phyloP scores from a whole-genome alignment of 2,329 filamentous ascomycete genomes.

The Exophiala sp. region DNA sequence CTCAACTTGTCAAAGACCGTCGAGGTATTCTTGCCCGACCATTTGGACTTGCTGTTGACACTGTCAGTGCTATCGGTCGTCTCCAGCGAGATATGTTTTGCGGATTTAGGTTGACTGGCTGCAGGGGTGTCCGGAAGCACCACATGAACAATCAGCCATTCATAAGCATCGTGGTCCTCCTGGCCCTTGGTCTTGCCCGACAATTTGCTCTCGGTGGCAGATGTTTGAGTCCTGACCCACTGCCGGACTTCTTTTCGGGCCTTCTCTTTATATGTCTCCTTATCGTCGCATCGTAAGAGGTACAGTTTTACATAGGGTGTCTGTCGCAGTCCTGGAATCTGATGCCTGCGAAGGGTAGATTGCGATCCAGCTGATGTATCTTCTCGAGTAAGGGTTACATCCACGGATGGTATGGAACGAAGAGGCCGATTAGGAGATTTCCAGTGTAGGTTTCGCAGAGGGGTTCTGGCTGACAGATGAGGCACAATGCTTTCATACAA shows the following conservation, averaged over 20 bases:
- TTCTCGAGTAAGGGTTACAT: slow-evolving; percentile 75
- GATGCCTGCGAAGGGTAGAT: slow-evolving; percentile 62
- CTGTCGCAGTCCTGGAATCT: slow-evolving; percentile 86
- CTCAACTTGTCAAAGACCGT: slow-evolving; percentile 85
- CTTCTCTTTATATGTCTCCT: slow-evolving; percentile 80
- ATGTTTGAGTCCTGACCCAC: slow-evolving; percentile 67
- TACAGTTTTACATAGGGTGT: slow-evolving; percentile 92
- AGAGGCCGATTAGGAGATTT: slow-evolving; percentile 87
- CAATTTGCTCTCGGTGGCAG: slow-evolving; percentile 28
- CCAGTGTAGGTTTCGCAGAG: slow-evolving; percentile 90
- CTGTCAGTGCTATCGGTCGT: slow-evolving; percentile 57
- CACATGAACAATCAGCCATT: slow-evolving; percentile 92
- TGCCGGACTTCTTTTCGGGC: slow-evolving; percentile 75
- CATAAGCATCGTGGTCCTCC: slow-evolving; percentile 92
- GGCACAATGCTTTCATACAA: slow-evolving; percentile 77
- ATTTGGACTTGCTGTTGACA: slow-evolving; percentile 59
- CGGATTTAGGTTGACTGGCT: slow-evolving; percentile 67
- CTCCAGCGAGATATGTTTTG: slow-evolving; percentile 41
- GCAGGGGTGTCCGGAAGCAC: slow-evolving; percentile 80
- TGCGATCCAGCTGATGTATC: slow-evolving; percentile 37
- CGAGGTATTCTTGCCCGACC: slow-evolving; percentile 68
- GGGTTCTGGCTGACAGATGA: slow-evolving; percentile 70
- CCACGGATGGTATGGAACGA: slow-evolving; percentile 86
- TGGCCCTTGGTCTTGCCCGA: slow-evolving; percentile 59
- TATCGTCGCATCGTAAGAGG: slow-evolving; percentile 88